Percentiles rank a stretch among this genome's conserved stretches.
Evolutionary conservation across 2,329 filamentous ascomycete species (phyloP).

Genomic region (Aspergillus piperis): DNA sequence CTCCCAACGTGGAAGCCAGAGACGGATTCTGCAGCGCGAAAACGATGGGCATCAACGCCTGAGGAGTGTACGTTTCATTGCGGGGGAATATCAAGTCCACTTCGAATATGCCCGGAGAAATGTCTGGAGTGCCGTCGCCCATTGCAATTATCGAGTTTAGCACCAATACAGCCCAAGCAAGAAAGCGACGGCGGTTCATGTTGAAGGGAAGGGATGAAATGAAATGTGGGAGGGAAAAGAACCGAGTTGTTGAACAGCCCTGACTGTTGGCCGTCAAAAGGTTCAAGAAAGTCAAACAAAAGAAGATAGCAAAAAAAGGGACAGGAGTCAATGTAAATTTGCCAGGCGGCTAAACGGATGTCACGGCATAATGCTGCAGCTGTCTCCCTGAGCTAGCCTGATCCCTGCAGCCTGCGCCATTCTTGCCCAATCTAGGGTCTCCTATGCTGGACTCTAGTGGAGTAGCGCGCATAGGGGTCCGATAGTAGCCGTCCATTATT

Average conservation of each 20-base stretch:
- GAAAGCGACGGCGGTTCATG: neutral
- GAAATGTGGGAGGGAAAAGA: neutral
- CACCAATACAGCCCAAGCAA: neutral
- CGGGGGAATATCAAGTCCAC: constrained; percentile 15
- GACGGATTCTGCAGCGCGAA: constrained; percentile 17
- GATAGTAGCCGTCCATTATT: neutral
- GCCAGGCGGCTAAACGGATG: neutral
- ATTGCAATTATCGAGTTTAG: neutral
- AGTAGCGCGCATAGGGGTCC: neutral
- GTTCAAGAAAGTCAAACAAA: neutral
- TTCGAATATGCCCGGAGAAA: neutral
- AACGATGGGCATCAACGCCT: constrained; percentile 14
- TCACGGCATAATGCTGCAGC: neutral
- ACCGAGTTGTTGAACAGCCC: too few species aligned
- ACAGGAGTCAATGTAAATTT: neutral
- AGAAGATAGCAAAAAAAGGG: neutral
- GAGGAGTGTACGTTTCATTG: constrained; percentile 8
- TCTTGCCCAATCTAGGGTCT: neutral
- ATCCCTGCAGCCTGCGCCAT: neutral
- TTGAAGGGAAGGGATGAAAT: neutral
- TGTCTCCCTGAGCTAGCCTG: neutral
- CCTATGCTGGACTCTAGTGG: neutral
- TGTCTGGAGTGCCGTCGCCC: neutral
- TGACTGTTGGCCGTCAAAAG: neutral
- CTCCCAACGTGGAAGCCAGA: neutral